Evolutionary conservation across 768 basidiomycete genomes (phyloP), one percentile per base, ranked within the genome.

Genomic region (Phaffia australis): DNA sequence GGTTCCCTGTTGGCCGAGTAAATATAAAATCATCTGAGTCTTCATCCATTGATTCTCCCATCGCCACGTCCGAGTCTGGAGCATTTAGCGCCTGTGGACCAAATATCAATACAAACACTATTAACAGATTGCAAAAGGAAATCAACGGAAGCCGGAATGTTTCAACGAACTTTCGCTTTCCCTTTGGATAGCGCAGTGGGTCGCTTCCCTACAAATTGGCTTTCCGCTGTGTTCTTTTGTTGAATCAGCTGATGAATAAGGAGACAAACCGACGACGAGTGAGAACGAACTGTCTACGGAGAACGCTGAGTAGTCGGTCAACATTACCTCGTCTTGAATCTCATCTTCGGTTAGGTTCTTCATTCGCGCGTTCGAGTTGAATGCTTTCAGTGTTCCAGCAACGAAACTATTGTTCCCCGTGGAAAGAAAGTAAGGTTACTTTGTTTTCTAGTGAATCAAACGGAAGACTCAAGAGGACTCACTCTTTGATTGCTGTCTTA

Each of bases 401-500:
- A 79, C 76, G 67, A 78, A 77, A 66, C 78, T 79, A 69, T 0
- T 5, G 18, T 2, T 1, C 2, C 8, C 16, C 8, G 56, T 57
- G 30, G 21, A 18, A 42, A 29, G 48, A 9, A 65, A 64, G 47
- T 30, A 55, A 8, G 32, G 46, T 19, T 29, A 25, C 7, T 47
- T 27, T 30, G 23, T 50, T n/a, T 21, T 8, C n/a, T 50, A 27
- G 23, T 29, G n/a, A 8, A 42, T 14, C 18, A 11, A 55, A 52
- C 7, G 30, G 16, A 25, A n/a, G 1, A 19, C 9, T 51, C 9
- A 27, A 21, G 46, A n/a, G 18, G 4, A 82, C 87, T 70, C 70
- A 92, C 91, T 79, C 82, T 70, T 85, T 83, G 73, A 99, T 94
- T 11, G 94, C 90, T 79, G 92, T 88, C 32, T 83, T 85, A 75